A percentile compares a stretch with the other conserved stretches of the same genome.
These are phyloP conservation scores for Amanita rimosa DNA, from an alignment of 768 basidiomycete species.

Conservation along the genomic window DNA sequence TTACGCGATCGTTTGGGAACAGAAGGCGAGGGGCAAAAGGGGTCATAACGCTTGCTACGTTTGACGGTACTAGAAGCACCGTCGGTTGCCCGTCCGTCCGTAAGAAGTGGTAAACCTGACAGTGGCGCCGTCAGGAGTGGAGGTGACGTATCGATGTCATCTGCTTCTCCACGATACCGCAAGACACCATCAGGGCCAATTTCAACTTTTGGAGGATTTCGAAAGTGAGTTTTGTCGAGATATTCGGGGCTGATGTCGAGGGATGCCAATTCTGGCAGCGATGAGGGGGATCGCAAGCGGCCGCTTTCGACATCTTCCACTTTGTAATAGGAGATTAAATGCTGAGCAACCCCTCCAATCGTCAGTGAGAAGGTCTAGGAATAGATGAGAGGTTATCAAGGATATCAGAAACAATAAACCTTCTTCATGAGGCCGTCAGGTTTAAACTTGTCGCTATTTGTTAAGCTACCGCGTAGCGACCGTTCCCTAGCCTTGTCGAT, in stretches of 20 bases:
- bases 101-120: constrained; percentile 36
- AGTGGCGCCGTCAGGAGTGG: constrained; percentile 28
- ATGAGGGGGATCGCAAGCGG: constrained; percentile 79
- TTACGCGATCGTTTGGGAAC: constrained; percentile 26
- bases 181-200: constrained; percentile 73
- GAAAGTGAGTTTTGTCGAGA: constrained; percentile 84
- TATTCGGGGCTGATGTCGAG: constrained; percentile 84
- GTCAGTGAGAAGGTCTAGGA: constrained; percentile 82
- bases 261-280: constrained; percentile 75
- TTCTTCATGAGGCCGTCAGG: constrained; percentile 94
- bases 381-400: constrained; percentile 2
- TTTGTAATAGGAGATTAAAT: constrained; percentile 92
- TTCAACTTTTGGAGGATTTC: constrained; percentile 84
- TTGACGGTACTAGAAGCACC: constrained; percentile 17
- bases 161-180: constrained; percentile 76
- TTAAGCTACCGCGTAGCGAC: constrained; percentile 79
- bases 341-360: constrained; percentile 77
- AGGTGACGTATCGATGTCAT: constrained; percentile 46
- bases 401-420: constrained; percentile 31
- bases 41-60: constrained; percentile 30
- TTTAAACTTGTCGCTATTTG: constrained; percentile 92
- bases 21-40: constrained; percentile 21
- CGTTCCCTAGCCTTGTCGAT: constrained; percentile 72
- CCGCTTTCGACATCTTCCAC: constrained; percentile 86
- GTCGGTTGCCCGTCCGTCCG: constrained; percentile 32